Evolutionary conservation across 176 grass and related monocot species (phyloP).

Genomic region (Oryza coarctata): DNA sequence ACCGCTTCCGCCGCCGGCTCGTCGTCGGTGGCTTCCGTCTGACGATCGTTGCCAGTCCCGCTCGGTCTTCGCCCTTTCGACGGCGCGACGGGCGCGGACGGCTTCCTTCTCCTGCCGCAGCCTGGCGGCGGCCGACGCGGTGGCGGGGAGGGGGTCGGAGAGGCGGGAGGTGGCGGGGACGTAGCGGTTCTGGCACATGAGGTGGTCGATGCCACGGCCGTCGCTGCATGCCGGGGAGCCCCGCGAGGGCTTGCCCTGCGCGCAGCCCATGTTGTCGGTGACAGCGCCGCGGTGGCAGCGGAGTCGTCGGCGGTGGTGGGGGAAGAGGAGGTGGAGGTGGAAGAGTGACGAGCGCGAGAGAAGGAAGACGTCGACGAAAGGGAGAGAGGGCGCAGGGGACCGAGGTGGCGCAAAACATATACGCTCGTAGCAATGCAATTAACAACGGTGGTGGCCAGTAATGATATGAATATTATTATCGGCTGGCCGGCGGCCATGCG

Average conservation of each 20-base stretch:
- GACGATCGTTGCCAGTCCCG: neutral
- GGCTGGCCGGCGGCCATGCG: neutral
- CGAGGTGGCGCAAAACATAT: conserved; percentile 9
- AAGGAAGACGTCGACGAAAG: conserved; percentile 48
- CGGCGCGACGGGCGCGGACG: neutral
- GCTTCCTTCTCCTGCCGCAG: neutral
- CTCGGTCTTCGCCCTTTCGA: neutral
- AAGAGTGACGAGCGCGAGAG: neutral
- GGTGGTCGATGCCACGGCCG: conserved; percentile 37
- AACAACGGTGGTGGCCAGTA: too few species aligned
- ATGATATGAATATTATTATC: neutral
- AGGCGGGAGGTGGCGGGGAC: neutral
- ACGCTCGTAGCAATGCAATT: neutral
- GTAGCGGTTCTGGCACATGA: conserved; percentile 33
- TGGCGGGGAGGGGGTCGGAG: conserved; percentile 23
- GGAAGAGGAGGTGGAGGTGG: conserved; percentile 1
- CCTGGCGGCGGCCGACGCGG: neutral
- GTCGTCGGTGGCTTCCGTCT: neutral
- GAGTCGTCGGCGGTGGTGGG: neutral
- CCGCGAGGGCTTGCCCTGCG: conserved; percentile 46
- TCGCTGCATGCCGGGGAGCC: conserved; percentile 45
- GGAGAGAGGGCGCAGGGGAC: neutral
- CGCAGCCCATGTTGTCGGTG: conserved; percentile 49
- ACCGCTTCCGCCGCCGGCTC: too few species aligned
- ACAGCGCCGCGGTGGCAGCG: neutral